phyloP scores from a whole-genome alignment of 1,139 yeast genomes.

The Meyerozyma carpophila region DNA sequence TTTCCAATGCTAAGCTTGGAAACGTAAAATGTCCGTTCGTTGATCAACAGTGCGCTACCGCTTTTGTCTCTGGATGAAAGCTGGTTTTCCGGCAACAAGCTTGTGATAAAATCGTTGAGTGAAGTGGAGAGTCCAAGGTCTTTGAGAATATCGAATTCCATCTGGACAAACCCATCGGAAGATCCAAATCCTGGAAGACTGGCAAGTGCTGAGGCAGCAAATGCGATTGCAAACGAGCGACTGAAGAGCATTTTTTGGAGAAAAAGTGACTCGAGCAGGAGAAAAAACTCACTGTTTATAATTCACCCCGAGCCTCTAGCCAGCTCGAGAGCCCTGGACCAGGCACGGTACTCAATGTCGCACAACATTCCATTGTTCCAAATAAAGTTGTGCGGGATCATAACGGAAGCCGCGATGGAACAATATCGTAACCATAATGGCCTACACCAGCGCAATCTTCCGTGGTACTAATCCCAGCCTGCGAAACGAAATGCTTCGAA shows the following conservation, averaged over 20 bases:
- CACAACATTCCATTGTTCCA: conserved; percentile 2
- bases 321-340: neutral
- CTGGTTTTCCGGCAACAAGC: neutral
- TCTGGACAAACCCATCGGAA: conserved; percentile 17
- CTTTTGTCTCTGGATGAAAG: neutral
- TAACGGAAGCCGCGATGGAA: neutral
- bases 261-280: conserved; percentile 1
- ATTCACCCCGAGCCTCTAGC: neutral
- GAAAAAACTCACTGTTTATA: neutral
- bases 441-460: neutral
- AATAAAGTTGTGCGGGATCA: neutral
- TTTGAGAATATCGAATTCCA: conserved; percentile 17
- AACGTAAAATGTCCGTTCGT: conserved; percentile 21
- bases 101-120: neutral
- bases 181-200: conserved; percentile 1
- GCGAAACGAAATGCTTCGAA: neutral
- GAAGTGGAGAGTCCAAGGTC: conserved; percentile 10
- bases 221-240: conserved; percentile 11
- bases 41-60: conserved; percentile 3
- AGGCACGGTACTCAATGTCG: neutral
- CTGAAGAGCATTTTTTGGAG: conserved; percentile 4
- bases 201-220: conserved; percentile 11
- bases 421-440: neutral
- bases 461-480: no score
- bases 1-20: conserved; percentile 50